phyloP scores from a whole-genome alignment of 306 rosid genomes.

The Begonia loranthoides region DNA sequence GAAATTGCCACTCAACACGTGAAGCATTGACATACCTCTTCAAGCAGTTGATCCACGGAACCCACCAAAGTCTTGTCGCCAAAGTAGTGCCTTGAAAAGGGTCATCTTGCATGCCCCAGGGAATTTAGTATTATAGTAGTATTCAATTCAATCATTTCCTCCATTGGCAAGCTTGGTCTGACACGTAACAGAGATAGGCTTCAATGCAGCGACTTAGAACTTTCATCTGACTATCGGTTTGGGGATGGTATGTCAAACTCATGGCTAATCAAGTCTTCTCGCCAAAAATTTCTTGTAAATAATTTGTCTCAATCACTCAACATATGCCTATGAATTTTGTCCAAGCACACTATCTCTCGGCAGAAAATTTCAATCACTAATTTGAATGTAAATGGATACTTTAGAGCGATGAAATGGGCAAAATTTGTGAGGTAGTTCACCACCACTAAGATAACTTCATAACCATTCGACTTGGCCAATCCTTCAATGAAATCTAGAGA shows the following conservation, averaged over 20 bases:
- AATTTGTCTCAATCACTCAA: not conserved
- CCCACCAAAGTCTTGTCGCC: no score
- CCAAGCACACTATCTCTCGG: not conserved
- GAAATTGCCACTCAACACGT: no score
- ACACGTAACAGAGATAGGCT: not conserved
- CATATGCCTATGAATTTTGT: not conserved
- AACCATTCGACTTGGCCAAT: not conserved
- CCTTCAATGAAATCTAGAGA: not conserved
- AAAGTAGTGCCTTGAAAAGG: no score
- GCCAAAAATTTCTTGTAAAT: not conserved
- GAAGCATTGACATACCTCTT: no score
- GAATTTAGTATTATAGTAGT: not conserved
- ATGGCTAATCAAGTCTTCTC: not conserved
- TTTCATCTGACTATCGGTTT: not conserved
- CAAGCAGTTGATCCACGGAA: no score
- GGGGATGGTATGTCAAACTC: not conserved
- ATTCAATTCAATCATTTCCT: not conserved
- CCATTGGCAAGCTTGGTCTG: not conserved
- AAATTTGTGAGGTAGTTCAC: not conserved
- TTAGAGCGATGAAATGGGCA: not conserved
- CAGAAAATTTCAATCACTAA: not conserved
- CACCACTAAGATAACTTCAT: not conserved
- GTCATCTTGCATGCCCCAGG: not conserved
- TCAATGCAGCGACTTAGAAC: no score
- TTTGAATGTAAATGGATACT: not conserved